Base-by-base conservation (phyloP, 768 basidiomycete genomes). In the Termitomyces sp. region DNA sequence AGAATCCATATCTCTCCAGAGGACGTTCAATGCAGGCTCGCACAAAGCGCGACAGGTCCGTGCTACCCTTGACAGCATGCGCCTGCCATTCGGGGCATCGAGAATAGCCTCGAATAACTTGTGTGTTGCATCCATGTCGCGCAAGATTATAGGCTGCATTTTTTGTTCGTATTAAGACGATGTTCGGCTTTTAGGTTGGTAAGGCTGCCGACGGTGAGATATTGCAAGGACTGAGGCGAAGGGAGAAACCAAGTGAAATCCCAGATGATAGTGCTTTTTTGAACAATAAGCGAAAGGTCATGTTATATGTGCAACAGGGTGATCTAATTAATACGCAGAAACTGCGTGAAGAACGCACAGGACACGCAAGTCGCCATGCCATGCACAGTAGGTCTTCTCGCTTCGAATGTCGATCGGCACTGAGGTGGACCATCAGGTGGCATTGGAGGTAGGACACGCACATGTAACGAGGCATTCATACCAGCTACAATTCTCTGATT, bases 1-100 rank as follows among this genome's bases (percentile, higher is more conserved):
- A 13, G 87, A 88, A 69, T 91, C 89, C 57, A 92, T 73, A 65
- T 92, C 90, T 68, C 80, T 83, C 90, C 90, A 92, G 33, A 92
- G 76, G 51, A 86, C 74, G 68, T 85, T 76, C 64, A 91, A 67
- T n/a, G 85, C 83, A 15, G 88, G 88, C 63, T 87, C 88, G 63
- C 79, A 83, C 69, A 90, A 75, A n/a, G 85, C 82, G 62, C 80
- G 83, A 72, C 89, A 91, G 48, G 89, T 90, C 55, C 90, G 80
- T 50, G 89, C 83, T 64, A 92, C 75, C 66, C 89, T 79, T 52
- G 88, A 86, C 59, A 91, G 72, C 46, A 83, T 78, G 50, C 88
- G 85, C 62, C 79, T 83, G 39, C 90, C 90, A 63, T 79, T 82
- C 6, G 88, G 83, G 8, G 82, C 71, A 49, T 82, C 79, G 44